A percentile compares a stretch with the other conserved stretches of the same genome.
Conservation (phyloP, 306 rosid genomes). For the Dalbergia oliveri region DNA sequence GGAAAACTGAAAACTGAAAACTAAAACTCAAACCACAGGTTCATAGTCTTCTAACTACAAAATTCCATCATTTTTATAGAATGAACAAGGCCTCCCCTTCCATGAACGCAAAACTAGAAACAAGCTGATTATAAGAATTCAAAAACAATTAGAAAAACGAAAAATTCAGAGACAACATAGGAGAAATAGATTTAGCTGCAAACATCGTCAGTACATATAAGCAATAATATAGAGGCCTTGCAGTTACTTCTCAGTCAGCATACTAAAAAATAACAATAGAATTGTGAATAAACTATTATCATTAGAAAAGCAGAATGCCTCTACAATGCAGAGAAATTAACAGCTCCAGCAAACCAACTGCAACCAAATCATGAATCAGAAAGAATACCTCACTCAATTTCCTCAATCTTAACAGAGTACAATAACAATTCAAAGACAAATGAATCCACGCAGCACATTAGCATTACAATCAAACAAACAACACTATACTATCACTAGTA, state of each 20-base stretch:
- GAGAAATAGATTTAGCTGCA: constrained; percentile 1
- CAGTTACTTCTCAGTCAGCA: neutral
- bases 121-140: neutral
- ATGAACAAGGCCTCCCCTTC: neutral
- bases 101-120: neutral
- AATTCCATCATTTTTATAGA: neutral
- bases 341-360: too few relatives aligned
- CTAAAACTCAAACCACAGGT: too few relatives aligned
- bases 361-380: constrained; percentile 24
- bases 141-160: neutral
- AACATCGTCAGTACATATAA: neutral
- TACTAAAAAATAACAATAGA: constrained; percentile 14
- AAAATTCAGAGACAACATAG: neutral
- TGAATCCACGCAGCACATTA: constrained; percentile 5
- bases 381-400: constrained; percentile 28
- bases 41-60: neutral
- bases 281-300: neutral
- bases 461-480: constrained; percentile 41
- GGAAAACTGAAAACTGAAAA: too few relatives aligned
- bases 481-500: constrained; percentile 15
- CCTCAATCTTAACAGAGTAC: constrained; percentile 45
- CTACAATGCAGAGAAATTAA: neutral
- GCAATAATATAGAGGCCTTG: neutral
- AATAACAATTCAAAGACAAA: constrained; percentile 27
- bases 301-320: constrained; percentile 24